Evolutionary conservation across 345 rosid species (phyloP).

Genomic region (Citrus reticulata): DNA sequence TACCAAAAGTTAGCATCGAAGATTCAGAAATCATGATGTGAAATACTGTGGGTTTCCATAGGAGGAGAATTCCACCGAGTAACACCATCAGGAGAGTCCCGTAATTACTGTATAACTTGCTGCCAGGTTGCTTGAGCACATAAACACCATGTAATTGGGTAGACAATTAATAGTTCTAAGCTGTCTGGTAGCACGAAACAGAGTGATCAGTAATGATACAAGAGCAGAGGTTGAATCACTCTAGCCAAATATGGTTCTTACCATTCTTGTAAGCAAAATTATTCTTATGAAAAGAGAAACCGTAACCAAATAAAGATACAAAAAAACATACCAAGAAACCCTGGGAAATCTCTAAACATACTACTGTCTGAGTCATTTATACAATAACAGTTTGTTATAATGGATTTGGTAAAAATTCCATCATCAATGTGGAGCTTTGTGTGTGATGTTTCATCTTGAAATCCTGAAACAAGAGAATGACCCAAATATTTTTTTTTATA

Average conservation of each 20-base stretch:
- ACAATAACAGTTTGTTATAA: background rate
- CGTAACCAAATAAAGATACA: background rate
- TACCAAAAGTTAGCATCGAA: too few relatives aligned
- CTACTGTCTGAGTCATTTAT: background rate
- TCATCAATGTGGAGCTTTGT: background rate
- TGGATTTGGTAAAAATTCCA: background rate
- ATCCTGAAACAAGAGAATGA: background rate
- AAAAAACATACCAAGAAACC: background rate
- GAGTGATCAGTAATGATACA: background rate
- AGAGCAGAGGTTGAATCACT: background rate
- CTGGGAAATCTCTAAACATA: background rate
- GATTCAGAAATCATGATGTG: background rate
- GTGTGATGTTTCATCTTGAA: background rate
- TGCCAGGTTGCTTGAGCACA: background rate
- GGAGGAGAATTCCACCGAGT: background rate
- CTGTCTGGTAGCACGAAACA: background rate
- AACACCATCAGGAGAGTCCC: background rate
- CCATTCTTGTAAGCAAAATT: background rate
- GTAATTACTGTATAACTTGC: background rate
- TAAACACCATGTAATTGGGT: background rate
- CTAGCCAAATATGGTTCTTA: background rate
- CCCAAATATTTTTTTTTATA: background rate
- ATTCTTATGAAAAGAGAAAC: background rate
- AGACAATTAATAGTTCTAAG: background rate
- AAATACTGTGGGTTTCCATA: background rate